Evolutionary conservation across 1,284 basidiomycete species (phyloP), one percentile per base, ranked within the genome.

Genomic region (Microbotryomycetes sp.): DNA sequence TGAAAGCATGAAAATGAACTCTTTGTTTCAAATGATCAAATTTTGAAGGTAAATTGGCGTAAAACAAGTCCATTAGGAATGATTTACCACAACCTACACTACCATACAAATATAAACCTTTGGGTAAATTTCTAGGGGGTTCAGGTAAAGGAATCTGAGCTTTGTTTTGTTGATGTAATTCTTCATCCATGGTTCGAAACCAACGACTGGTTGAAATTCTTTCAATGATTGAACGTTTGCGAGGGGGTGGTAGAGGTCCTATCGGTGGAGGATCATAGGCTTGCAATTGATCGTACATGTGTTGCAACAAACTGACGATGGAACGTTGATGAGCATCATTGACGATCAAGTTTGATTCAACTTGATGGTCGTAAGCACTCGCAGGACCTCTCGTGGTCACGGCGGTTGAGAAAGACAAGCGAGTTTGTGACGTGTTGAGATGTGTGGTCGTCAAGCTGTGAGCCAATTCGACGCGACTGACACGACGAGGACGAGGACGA

Each of bases 1-100:
- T 98, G 80, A 99, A 98, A 0, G 89, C 87, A 73, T 96, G 92
- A 74, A 98, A 98, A 76, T 98, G 94, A 22, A 97, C 89, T 42
- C 94, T 82, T 87, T 87, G 74, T 90, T 91, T 63, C 82, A 68
- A 55, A 42, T 70, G 81, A 49, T 77, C 83, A 66, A 93, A 82
- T 64, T 85, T 83, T 0, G 81, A 72, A 0, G 93, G 92, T 1
- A 98, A 82, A 1, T 92, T 88, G 65, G 88, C 85, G 80, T 91
- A 92, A 77, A 98, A 96, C 22, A 98, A 80, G 76, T 99, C 96
- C 96, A 99, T 99, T 65, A 99, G 85, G 93, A 98, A 97, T 0
- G 89, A 90, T 81, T 92, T 92, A 26, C 96, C 94, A 4, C 93
- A 97, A 0, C 94, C 94, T 59, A 98, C 96, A 68, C 92, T 89